Percentiles rank a stretch among this genome's conserved stretches.
Evolutionary conservation across 176 grass and related monocot species (phyloP).

Genomic region (Eleusine coracana): DNA sequence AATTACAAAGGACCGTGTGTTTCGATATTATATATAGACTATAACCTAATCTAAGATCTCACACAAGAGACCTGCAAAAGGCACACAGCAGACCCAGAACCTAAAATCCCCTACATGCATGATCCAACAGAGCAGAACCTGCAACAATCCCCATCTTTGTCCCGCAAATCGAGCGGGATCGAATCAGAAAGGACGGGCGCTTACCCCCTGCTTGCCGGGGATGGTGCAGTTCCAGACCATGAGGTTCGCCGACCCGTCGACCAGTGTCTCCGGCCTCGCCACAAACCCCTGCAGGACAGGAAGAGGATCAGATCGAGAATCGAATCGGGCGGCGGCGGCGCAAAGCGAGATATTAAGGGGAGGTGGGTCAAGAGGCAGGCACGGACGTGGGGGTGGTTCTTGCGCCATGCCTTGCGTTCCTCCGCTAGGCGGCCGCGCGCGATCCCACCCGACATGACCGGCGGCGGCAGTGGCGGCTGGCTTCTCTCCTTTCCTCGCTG

Average conservation of each 20-base stretch:
- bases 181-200: not conserved
- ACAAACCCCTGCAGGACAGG: constrained; percentile 52
- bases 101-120: not conserved
- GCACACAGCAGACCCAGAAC: not conserved
- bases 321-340: constrained; percentile 15
- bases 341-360: too few relatives aligned
- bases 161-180: constrained; percentile 8
- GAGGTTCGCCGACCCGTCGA: constrained; percentile 64
- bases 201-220: constrained; percentile 72
- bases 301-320: constrained; percentile 27
- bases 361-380: not conserved
- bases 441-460: constrained; percentile 67
- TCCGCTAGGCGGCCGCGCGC: constrained; percentile 71
- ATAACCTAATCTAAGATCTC: not conserved
- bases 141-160: not conserved
- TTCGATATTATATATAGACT: not conserved
- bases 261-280: constrained; percentile 59
- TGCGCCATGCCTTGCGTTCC: constrained; percentile 79
- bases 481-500: constrained; percentile 4
- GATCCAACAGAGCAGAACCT: not conserved
- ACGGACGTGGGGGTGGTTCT: constrained; percentile 69
- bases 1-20: not conserved
- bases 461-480: constrained; percentile 10
- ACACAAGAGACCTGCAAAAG: not conserved
- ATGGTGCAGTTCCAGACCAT: constrained; percentile 73